Conservation (phyloP, 257 asterid genomes). For the Solanum neorickii region DNA sequence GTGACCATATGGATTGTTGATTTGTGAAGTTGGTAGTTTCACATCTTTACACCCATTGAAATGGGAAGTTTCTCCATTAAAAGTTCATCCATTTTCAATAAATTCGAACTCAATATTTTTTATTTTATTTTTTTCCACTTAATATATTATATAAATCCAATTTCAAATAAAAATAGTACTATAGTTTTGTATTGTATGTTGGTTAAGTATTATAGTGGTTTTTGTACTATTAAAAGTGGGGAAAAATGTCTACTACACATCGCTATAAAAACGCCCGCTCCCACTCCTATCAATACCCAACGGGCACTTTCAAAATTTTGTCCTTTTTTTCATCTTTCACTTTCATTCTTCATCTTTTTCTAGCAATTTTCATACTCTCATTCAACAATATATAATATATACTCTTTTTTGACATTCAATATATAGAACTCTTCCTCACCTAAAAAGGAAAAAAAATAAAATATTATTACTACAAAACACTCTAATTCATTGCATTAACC, state of each 20-base stretch:
- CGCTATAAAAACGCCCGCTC: background rate
- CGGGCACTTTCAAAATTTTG: conserved; percentile 9
- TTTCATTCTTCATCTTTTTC: background rate
- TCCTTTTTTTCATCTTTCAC: background rate
- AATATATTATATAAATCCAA: too few species aligned
- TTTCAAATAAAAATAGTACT: too few species aligned
- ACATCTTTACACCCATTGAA: background rate
- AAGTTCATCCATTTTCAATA: background rate
- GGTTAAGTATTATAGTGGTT: conserved; percentile 8
- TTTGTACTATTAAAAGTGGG: background rate
- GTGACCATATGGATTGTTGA: background rate
- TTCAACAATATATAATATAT: background rate
- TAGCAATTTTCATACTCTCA: background rate
- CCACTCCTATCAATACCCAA: background rate
- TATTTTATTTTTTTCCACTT: too few species aligned
- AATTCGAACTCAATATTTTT: background rate
- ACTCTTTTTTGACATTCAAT: background rate
- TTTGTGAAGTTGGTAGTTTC: background rate
- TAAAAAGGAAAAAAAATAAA: background rate
- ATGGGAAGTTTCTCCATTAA: background rate
- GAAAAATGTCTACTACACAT: background rate
- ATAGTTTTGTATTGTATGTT: background rate
- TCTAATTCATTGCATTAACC: background rate
- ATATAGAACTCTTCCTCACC: background rate
- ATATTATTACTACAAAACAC: background rate